phyloP scores from a whole-genome alignment of 2,329 filamentous ascomycete genomes.

The Colletotrichum navitas region DNA sequence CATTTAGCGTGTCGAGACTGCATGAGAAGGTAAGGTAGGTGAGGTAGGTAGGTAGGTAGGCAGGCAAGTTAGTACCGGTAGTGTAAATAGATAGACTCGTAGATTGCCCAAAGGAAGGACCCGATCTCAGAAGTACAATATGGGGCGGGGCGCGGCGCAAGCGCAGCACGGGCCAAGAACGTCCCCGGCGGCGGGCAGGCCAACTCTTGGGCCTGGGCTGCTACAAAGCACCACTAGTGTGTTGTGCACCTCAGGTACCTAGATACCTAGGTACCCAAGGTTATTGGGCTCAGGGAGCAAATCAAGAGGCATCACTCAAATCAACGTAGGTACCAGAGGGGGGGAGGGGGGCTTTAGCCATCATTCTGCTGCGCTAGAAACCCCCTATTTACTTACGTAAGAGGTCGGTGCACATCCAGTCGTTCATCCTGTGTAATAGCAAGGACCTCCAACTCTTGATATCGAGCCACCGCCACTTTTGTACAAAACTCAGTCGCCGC shows the following conservation, averaged over 20 bases:
- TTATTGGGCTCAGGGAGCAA: conserved; percentile 11
- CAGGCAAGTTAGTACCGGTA: not conserved
- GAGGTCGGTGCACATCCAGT: too few relatives aligned
- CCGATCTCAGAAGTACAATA: not conserved
- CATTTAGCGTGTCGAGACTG: conserved; percentile 27
- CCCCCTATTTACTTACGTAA: too few relatives aligned
- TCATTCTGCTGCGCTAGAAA: too few relatives aligned
- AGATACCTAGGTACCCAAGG: too few relatives aligned
- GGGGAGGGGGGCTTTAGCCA: too few relatives aligned
- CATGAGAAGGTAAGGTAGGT: not conserved
- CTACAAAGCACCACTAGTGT: too few relatives aligned
- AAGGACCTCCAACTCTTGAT: not conserved
- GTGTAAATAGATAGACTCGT: too few relatives aligned
- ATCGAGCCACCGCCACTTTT: not conserved
- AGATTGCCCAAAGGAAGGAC: not conserved
- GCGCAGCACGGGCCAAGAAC: conserved; percentile 4
- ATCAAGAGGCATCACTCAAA: not conserved
- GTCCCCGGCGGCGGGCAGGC: not conserved
- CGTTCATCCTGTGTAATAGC: too few relatives aligned
- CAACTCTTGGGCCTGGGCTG: not conserved
- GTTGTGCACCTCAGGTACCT: too few relatives aligned
- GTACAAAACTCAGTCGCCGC: not conserved
- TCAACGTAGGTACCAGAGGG: not conserved
- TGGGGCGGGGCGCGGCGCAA: not conserved
- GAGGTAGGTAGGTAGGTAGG: not conserved